Base-by-base conservation (phyloP, 371 early-diverging fungal species). In the Mortierella sp. region DNA sequence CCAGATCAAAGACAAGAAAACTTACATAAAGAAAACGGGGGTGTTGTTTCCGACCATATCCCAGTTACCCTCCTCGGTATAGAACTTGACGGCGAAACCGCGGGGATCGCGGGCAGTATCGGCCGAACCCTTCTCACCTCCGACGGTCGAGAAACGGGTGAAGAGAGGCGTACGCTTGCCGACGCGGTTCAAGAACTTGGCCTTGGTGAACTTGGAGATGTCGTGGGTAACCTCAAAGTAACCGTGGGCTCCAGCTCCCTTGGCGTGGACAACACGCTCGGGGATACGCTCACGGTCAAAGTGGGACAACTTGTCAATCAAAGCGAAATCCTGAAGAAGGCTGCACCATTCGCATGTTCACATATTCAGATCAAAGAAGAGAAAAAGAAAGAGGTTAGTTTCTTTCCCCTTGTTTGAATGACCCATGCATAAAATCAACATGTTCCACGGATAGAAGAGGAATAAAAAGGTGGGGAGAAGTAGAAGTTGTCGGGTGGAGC, bases 11-110 rank as follows among this genome's bases (percentile, higher is more conserved):
- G 12, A 29, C 14, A 12, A 12, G 11, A 11, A 48, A 44, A 60
- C 84, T 84, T 84, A 84, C 84, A 93, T 89, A 74, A 92, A 92
- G 87, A 92, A 93, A 70, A 93, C 87, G 21, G 93, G 93, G 48
- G 91, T 91, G 89, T 92, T 94, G 89, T 93, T 93, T 81, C 94
- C 92, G 46, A 93, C 93, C 91, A 93, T 90, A 77, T 94, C 93
- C 93, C 92, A 93, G 88, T 93, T 94, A 70, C 93, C 94, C 76
- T 93, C 93, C 83, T 93, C 93, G 32, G 94, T 94, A 85, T 94
- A 94, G 86, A 94, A 92, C 90, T 94, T 94, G 89, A 94, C 89
- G 43, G 94, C 91, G 75, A 94, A 94, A 11, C 94, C 94, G 55
- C 94, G 91, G 21, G 91, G 92, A 71, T 94, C 94, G 68, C 94